Conservation (phyloP, 306 rosid genomes). For the Casuarina equisetifolia region DNA sequence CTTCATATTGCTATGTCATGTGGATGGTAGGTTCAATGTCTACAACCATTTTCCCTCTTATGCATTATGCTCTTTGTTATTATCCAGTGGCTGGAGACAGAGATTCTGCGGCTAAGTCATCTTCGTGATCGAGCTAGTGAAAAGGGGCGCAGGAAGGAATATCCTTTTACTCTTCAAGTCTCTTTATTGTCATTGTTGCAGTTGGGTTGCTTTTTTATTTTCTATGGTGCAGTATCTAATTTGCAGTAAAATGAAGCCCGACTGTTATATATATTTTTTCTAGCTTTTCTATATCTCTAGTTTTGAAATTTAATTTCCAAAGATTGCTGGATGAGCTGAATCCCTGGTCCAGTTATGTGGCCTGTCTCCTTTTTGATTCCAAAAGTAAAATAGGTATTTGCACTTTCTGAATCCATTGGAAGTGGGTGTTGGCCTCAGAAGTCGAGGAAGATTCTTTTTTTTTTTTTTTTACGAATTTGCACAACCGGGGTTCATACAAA, state of each 20-base stretch:
- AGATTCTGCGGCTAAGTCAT: constrained; percentile 83
- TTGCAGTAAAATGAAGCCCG: neutral
- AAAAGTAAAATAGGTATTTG: neutral
- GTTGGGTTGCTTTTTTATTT: constrained; percentile 8
- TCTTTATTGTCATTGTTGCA: constrained; percentile 9
- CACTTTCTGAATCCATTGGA: neutral
- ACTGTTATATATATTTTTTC: neutral
- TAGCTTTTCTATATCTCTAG: no score
- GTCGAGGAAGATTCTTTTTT: neutral
- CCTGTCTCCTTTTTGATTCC: neutral
- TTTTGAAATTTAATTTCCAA: neutral
- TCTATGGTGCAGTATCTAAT: neutral
- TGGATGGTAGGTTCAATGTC: constrained; percentile 12
- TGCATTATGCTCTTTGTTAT: constrained; percentile 28
- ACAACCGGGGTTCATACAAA: no score
- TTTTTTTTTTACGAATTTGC: no score
- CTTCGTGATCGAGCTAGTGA: constrained; percentile 99
- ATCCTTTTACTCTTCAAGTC: constrained; percentile 56
- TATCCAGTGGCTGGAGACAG: constrained; percentile 90
- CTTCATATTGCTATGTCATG: constrained; percentile 6
- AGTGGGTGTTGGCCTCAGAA: neutral
- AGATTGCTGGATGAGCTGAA: neutral
- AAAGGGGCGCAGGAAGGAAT: constrained; percentile 90
- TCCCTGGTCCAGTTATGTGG: neutral
- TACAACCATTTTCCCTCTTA: constrained; percentile 17